Percentiles rank a stretch among this genome's conserved stretches.
These are phyloP conservation scores for Solanum virginianum DNA, from an alignment of 257 asterid genomes.

Conservation along the genomic window DNA sequence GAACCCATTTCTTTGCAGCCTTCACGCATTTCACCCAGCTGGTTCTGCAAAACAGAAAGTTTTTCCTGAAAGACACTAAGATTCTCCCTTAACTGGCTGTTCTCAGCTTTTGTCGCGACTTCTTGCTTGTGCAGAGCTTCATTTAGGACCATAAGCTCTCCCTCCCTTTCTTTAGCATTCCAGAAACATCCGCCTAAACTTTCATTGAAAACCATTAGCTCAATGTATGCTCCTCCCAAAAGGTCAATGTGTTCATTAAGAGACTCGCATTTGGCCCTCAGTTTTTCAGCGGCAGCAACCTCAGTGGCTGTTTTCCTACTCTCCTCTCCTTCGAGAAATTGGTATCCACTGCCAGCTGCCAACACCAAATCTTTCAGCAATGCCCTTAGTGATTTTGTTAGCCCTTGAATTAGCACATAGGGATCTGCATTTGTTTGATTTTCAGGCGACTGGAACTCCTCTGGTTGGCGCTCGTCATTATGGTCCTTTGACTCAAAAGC, in stretches of 20 bases:
- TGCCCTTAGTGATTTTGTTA: conserved; percentile 19
- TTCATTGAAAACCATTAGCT: conserved; percentile 66
- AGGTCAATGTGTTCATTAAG: conserved; percentile 36
- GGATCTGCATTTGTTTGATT: conserved; percentile 30
- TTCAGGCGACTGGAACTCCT: conserved; percentile 25
- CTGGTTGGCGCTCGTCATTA: conserved; percentile 40
- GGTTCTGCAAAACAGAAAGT: conserved; percentile 39
- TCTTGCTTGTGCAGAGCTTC: conserved; percentile 49
- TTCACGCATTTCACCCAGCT: conserved; percentile 40
- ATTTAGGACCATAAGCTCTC: conserved; percentile 36
- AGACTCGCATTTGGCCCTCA: conserved; percentile 21
- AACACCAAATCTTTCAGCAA: conserved; percentile 35
- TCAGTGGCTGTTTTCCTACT: conserved; percentile 29
- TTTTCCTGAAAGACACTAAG: conserved; percentile 27
- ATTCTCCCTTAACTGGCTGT: conserved; percentile 37
- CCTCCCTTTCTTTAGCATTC: conserved; percentile 33
- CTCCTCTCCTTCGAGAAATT: conserved; percentile 28
- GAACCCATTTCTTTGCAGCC: conserved; percentile 41
- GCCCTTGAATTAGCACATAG: conserved; percentile 29
- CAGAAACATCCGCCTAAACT: conserved; percentile 31
- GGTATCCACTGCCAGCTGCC: conserved; percentile 43
- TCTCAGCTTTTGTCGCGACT: conserved; percentile 41
- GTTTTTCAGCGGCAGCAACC: conserved; percentile 25
- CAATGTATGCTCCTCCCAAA: conserved; percentile 57
- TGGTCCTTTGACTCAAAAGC: conserved; percentile 64